Base-by-base conservation (phyloP, 106 monocot species). In the Dioscorea alata region DNA sequence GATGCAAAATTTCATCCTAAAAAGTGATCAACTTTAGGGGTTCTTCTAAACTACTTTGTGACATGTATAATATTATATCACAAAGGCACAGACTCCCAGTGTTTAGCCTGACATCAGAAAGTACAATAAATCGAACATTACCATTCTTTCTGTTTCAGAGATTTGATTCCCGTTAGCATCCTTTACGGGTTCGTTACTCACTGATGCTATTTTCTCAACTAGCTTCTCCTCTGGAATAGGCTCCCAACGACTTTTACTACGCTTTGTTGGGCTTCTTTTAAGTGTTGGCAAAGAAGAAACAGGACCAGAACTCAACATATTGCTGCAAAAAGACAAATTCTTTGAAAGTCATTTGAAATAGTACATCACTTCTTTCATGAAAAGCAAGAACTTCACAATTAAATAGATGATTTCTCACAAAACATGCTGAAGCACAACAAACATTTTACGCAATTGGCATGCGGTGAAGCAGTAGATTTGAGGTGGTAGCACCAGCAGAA, bases 201-300 rank as follows among this genome's bases (percentile, higher is more conserved):
- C 70, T 62, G 61, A 58, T 74, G 76, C 63, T 15, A 58, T 19
- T 60, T 78, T 84, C 63, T 82, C 78, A 21, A 49, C 71, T 54
- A 79, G 42, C 33, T 76, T 82, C 52, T 97, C 90, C 34, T 94
- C 96, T 17, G 74, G 71, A 71, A 89, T 52, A 54, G 96, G 92
- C 67, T 97, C 96, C 96, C 96, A 97, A 18, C 96, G 72, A 82
- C 96, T 97, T 87, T 97, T 97, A 42, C 23, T 60, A 17, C 96
- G 92, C 42, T 76, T 86, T 50, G 57, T 74, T 61, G 87, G 82
- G 59, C 79, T 88, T 48, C 73, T 72, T 67, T 59, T 88, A 71
- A 59, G 66, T 34, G 76, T 86, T 21, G 78, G 17, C 69, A 85
- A 64, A 48, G 72, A 49, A n/a, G 71, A 76, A 50, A 64, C 57